These are phyloP conservation scores for Parachaetomium inaequale DNA, from an alignment of 495 filamentous ascomycete species.

Conservation along the genomic window DNA sequence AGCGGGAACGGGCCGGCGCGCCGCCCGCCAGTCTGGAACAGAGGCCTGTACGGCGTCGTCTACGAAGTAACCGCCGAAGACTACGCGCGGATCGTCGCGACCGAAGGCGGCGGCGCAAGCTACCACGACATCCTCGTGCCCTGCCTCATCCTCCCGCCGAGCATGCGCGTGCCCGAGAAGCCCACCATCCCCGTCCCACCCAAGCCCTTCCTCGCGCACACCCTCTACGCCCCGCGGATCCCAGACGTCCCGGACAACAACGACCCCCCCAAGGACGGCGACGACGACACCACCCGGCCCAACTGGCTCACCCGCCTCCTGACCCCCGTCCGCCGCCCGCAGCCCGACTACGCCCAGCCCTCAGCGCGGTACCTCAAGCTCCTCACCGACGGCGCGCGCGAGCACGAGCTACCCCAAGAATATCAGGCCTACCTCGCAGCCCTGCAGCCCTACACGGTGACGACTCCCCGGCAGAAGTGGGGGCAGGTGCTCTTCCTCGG, in stretches of 20 bases:
- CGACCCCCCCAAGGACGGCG: constrained; percentile 20
- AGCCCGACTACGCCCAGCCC: constrained; percentile 70
- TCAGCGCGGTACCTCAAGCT: constrained; percentile 78
- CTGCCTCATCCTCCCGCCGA: constrained; percentile 62
- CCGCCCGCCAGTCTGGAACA: constrained; percentile 54
- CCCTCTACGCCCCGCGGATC: constrained; percentile 42
- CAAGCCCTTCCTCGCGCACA: constrained; percentile 45
- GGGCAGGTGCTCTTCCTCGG: constrained; percentile 59
- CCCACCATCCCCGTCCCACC: constrained; percentile 38
- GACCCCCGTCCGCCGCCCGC: constrained; percentile 50
- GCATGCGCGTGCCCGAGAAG: constrained; percentile 41
- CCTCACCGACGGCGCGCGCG: constrained; percentile 68
- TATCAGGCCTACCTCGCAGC: constrained; percentile 66
- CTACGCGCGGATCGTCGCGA: constrained; percentile 81
- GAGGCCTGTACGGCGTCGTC: constrained; percentile 84
- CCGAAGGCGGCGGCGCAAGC: constrained; percentile 77
- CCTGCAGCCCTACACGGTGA: constrained; percentile 66
- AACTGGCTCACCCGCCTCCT: constrained; percentile 33
- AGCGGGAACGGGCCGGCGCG: constrained; percentile 32
- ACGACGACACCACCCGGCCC: constrained; percentile 21
- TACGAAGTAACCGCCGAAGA: constrained; percentile 85
- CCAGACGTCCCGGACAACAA: constrained; percentile 23
- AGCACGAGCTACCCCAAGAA: constrained; percentile 70
- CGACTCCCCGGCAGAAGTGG: constrained; percentile 59
- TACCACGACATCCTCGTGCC: constrained; percentile 81